Percentiles rank a stretch among this genome's conserved stretches.
Evolutionary conservation across 495 filamentous ascomycete species (phyloP).

Genomic region (Evernia prunastri): DNA sequence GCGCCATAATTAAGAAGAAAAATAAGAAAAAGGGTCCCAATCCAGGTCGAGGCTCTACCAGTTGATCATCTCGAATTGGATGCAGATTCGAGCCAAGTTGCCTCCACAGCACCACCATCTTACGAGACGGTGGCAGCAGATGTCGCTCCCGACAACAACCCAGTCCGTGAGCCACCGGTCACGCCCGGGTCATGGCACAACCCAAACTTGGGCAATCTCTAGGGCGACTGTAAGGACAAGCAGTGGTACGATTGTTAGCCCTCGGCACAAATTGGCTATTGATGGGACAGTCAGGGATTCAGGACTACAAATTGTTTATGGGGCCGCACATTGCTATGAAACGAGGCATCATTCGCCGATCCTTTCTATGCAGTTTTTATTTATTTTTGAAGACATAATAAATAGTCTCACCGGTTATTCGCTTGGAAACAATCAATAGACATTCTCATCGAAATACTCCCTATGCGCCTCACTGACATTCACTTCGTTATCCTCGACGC

Average conservation of each 20-base stretch:
- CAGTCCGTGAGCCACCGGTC: not conserved
- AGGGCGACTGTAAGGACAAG: not conserved
- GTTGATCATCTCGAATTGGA: not conserved
- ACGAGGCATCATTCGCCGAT: not conserved
- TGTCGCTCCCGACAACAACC: not conserved
- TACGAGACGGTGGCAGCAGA: not conserved
- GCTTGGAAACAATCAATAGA: not conserved
- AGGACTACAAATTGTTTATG: not conserved
- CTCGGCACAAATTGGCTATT: not conserved
- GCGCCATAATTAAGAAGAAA: too few species aligned
- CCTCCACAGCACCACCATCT: not conserved
- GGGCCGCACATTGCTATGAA: not conserved
- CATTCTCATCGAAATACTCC: not conserved
- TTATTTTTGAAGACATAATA: not conserved
- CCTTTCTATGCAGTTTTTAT: not conserved
- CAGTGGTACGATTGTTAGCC: not conserved
- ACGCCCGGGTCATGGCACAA: not conserved
- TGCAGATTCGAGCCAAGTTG: not conserved
- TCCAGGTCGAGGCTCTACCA: not conserved
- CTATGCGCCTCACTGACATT: not conserved
- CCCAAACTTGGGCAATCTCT: not conserved
- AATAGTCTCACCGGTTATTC: not conserved
- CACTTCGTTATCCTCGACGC: not conserved
- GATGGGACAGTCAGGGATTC: not conserved
- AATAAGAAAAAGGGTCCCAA: not conserved